Evolutionary conservation across 192 early-diverging fungal genomes (phyloP).

Genomic region (Lobulomyces angularis): DNA sequence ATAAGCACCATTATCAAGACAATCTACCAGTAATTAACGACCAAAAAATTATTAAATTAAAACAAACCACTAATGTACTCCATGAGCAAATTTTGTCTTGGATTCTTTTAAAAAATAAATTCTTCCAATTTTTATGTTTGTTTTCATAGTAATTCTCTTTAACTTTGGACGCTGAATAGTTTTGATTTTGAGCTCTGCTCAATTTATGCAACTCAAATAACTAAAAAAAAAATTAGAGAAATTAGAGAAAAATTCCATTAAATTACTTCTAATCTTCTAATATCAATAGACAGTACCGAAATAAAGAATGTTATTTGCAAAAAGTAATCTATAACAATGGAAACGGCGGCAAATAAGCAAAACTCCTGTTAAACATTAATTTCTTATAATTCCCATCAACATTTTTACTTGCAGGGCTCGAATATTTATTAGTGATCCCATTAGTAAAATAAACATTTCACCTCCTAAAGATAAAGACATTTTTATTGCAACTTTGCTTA

Average conservation of each 20-base stretch:
- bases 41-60: too few relatives aligned
- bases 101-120: too few relatives aligned
- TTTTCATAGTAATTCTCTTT: constrained; percentile 3
- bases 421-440: constrained; percentile 44
- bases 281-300: constrained; percentile 69
- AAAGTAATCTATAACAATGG: constrained; percentile 64
- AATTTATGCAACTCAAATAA: constrained; percentile 29
- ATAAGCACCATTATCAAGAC: too few relatives aligned
- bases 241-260: constrained; percentile 1
- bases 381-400: background rate
- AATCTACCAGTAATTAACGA: too few relatives aligned
- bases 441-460: constrained; percentile 40
- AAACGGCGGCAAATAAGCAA: constrained; percentile 52
- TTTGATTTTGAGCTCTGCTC: background rate
- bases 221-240: constrained; percentile 11
- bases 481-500: constrained; percentile 53
- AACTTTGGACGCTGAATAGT: constrained; percentile 3
- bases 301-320: constrained; percentile 70
- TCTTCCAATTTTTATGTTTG: too few relatives aligned
- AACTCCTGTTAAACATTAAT: constrained; percentile 40
- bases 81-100: too few relatives aligned
- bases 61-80: too few relatives aligned
- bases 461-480: constrained; percentile 44
- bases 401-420: constrained; percentile 39
- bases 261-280: constrained; percentile 59